Evolutionary conservation across 306 rosid species (phyloP).

Genomic region (Sicyos baderoa): DNA sequence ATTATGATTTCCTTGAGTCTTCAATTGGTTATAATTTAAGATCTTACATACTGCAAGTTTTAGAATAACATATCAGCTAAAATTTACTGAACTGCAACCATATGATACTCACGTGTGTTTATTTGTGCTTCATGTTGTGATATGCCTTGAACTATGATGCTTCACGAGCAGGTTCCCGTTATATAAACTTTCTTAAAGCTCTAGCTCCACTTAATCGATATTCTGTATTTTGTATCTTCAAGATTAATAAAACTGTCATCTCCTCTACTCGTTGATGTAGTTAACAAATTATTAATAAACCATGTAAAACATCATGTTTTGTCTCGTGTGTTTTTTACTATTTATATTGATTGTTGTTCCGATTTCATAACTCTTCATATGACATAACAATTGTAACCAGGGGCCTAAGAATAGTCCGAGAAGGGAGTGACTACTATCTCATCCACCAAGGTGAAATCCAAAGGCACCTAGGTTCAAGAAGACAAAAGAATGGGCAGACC

Average conservation of each 20-base stretch:
- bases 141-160: no score
- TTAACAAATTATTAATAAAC: no score
- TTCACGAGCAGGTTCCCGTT: no score
- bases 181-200: no score
- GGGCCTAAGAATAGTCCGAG: conserved; percentile 67
- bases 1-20: neutral
- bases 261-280: no score
- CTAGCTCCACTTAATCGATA: no score
- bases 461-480: conserved; percentile 57
- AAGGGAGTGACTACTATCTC: conserved; percentile 62
- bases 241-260: no score
- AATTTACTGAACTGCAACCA: neutral
- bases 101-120: neutral
- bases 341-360: no score
- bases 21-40: neutral
- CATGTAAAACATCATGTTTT: no score
- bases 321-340: no score
- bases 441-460: conserved; percentile 72
- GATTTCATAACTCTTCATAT: neutral
- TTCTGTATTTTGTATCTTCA: no score
- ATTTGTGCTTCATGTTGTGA: neutral
- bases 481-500: conserved; percentile 23
- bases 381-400: conserved; percentile 24
- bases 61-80: neutral
- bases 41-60: neutral